Conservation (phyloP, 495 filamentous ascomycete species). For the Xylaria scruposa region DNA sequence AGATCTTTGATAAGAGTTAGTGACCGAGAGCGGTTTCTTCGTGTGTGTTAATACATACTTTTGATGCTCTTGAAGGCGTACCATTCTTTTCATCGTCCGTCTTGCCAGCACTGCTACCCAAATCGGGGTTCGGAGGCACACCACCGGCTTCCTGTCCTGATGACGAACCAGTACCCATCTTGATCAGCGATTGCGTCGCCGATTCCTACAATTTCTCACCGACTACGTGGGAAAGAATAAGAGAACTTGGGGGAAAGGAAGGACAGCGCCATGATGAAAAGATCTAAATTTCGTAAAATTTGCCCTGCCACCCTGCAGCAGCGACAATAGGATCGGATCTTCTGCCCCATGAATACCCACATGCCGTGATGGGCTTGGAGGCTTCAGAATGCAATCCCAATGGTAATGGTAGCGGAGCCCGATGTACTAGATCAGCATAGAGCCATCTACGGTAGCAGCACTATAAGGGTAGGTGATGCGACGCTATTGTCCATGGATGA, state of each 20-base stretch:
- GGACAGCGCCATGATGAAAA: background rate
- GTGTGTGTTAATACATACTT: background rate
- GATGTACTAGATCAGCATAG: background rate
- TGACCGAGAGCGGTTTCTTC: background rate
- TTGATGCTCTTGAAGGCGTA: slow-evolving; percentile 13
- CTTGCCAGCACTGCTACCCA: background rate
- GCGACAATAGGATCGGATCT: slow-evolving; percentile 7
- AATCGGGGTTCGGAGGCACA: background rate
- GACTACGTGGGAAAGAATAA: background rate
- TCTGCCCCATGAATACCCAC: slow-evolving; percentile 22
- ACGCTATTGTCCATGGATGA: slow-evolving; percentile 1
- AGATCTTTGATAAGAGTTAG: slow-evolving; percentile 16
- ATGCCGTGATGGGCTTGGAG: slow-evolving; percentile 16
- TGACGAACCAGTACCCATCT: slow-evolving; percentile 14
- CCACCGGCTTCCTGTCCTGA: background rate
- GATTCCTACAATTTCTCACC: slow-evolving; percentile 1
- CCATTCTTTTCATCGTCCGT: background rate
- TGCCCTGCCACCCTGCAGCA: slow-evolving; percentile 8
- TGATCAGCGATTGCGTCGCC: slow-evolving; percentile 3
- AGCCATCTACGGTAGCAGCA: slow-evolving; percentile 11
- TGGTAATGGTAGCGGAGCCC: slow-evolving; percentile 5
- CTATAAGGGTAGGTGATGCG: background rate
- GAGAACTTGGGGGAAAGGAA: background rate
- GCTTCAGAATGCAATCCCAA: background rate
- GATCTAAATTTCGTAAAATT: slow-evolving; percentile 14